A percentile compares a stretch with the other conserved stretches of the same genome.
Conservation (phyloP, 2,329 filamentous ascomycete species). For the Arthrobotrys conoides region DNA sequence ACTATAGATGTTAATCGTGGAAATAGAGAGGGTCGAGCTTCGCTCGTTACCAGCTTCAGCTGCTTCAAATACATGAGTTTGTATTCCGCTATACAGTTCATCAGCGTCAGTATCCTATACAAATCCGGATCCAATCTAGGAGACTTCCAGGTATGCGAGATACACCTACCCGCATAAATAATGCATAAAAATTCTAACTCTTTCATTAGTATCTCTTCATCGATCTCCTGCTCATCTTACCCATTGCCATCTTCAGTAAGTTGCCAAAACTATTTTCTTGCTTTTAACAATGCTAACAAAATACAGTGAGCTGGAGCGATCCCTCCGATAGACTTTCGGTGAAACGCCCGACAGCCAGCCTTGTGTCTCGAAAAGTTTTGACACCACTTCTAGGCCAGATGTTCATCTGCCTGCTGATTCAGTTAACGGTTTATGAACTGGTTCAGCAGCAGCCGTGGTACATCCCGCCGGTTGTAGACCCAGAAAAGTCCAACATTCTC, state of each 20-base stretch:
- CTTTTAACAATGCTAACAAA: constrained; percentile 47
- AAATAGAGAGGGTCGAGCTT: constrained; percentile 85
- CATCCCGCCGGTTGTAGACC: constrained; percentile 81
- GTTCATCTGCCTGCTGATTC: constrained; percentile 81
- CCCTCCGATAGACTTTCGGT: constrained; percentile 81
- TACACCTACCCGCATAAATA: constrained; percentile 22
- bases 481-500: constrained; percentile 84
- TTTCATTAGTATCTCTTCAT: constrained; percentile 84
- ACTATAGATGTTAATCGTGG: constrained; percentile 18
- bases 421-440: constrained; percentile 79
- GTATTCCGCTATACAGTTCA: constrained; percentile 99
- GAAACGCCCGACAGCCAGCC: constrained; percentile 90
- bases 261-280: constrained; percentile 31
- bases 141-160: constrained; percentile 81
- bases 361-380: constrained; percentile 93
- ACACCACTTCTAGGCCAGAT: constrained; percentile 92
- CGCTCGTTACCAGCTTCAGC: constrained; percentile 97
- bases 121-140: constrained; percentile 93
- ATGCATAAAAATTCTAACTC: constrained; percentile 8
- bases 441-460: constrained; percentile 89
- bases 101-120: constrained; percentile 95
- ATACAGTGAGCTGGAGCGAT: constrained; percentile 89
- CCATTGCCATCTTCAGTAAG: constrained; percentile 93
- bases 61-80: constrained; percentile 99
- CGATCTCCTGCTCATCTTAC: constrained; percentile 89